Evolutionary conservation across 2,329 filamentous ascomycete species (phyloP).

Genomic region (Pseudogymnoascus sp.): DNA sequence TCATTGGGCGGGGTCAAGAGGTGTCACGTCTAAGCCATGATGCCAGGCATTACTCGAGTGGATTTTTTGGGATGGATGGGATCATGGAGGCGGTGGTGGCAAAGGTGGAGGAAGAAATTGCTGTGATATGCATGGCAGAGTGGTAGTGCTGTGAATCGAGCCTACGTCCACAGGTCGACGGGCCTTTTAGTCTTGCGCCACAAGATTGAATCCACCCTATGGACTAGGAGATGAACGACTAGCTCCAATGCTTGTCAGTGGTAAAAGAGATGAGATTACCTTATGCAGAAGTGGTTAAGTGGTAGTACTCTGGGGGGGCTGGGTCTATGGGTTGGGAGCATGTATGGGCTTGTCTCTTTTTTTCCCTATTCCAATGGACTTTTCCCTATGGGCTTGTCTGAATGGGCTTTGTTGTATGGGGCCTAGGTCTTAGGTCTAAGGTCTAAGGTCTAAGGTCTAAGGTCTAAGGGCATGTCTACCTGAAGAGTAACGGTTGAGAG

Average conservation of each 20-base stretch:
- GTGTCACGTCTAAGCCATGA: conserved; percentile 12
- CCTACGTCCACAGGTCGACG: conserved; percentile 1
- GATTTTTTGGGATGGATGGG: conserved; percentile 8
- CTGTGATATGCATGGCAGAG: conserved; percentile 9
- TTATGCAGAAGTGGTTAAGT: conserved; percentile 5
- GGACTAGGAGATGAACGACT: background rate
- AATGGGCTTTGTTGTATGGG: background rate
- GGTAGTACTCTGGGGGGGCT: no score
- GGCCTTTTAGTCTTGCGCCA: conserved; percentile 9
- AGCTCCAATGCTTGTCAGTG: conserved; percentile 11
- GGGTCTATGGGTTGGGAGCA: no score
- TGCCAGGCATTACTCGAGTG: conserved; percentile 11
- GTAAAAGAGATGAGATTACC: conserved; percentile 10
- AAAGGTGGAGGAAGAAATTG: conserved; percentile 12
- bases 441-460: background rate
- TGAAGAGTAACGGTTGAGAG: background rate
- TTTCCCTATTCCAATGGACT: no score
- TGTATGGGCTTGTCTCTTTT: background rate
- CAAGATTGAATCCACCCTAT: conserved; percentile 6
- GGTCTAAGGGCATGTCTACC: background rate
- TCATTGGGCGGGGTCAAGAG: conserved; percentile 6
- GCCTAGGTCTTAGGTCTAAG: background rate
- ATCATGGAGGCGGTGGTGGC: conserved; percentile 10
- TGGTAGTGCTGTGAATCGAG: conserved; percentile 10
- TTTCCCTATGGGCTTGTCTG: background rate